Evolutionary conservation across 495 filamentous ascomycete species (phyloP).

Genomic region (Penicillium alfredii): DNA sequence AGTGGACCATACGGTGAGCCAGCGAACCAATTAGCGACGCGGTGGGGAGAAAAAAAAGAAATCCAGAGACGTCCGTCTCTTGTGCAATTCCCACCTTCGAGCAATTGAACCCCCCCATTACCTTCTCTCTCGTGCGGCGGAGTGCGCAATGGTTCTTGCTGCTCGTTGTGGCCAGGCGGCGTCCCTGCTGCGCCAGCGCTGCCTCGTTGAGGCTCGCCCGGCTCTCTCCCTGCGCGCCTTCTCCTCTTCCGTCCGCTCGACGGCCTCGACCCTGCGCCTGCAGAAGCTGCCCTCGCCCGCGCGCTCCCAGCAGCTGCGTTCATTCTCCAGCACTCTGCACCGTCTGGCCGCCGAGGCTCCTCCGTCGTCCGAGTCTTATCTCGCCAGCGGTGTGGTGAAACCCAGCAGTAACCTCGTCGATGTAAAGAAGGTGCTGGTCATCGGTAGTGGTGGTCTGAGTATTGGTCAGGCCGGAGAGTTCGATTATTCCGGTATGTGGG

Average conservation of each 20-base stretch:
- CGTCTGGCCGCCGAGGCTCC: slow-evolving; percentile 44
- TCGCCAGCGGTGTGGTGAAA: slow-evolving; percentile 78
- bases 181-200: slow-evolving; percentile 42
- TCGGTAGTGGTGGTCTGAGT: slow-evolving; percentile 88
- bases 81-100: slow-evolving; percentile 12
- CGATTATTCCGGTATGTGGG: slow-evolving; percentile 80
- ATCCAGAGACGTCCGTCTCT: slow-evolving; percentile 19
- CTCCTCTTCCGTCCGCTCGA: slow-evolving; percentile 33
- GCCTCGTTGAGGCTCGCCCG: slow-evolving; percentile 37
- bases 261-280: slow-evolving; percentile 33
- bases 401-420: slow-evolving; percentile 67
- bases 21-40: slow-evolving; percentile 22
- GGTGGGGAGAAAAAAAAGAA: slow-evolving; percentile 24
- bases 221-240: slow-evolving; percentile 38
- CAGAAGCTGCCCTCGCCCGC: slow-evolving; percentile 34
- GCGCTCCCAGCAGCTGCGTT: slow-evolving; percentile 42
- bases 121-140: slow-evolving; percentile 20
- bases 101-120: slow-evolving; percentile 20
- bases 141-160: slow-evolving; percentile 45
- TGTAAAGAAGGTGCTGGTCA: slow-evolving; percentile 92
- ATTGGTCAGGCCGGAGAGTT: slow-evolving; percentile 98
- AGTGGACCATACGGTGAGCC: slow-evolving; percentile 29
- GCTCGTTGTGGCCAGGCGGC: slow-evolving; percentile 47
- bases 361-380: slow-evolving; percentile 80
- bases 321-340: slow-evolving; percentile 38